Evolutionary conservation across 495 filamentous ascomycete genomes (phyloP).

Genomic region (Parmelia sp.): DNA sequence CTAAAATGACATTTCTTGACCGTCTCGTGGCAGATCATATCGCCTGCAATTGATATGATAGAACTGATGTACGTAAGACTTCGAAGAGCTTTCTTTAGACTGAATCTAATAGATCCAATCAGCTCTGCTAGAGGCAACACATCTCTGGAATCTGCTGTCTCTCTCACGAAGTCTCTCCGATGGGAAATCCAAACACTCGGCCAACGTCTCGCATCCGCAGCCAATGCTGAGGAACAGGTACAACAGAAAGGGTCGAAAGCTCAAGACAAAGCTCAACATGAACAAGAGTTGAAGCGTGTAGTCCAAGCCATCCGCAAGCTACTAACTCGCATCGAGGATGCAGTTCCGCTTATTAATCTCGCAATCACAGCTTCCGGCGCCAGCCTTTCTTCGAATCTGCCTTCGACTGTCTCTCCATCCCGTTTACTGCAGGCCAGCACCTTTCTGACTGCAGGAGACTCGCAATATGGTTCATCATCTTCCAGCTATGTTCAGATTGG

Average conservation of each 20-base stretch:
- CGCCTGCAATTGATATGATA: conserved; percentile 88
- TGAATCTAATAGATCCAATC: conserved; percentile 6
- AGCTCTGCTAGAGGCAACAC: conserved; percentile 93
- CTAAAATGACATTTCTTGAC: not conserved
- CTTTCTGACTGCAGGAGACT: conserved; percentile 82
- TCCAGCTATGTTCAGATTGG: conserved; percentile 72
- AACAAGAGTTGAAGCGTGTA: conserved; percentile 61
- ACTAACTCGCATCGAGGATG: conserved; percentile 77
- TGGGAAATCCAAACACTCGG: conserved; percentile 84
- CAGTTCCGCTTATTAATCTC: conserved; percentile 87
- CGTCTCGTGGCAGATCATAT: conserved; percentile 58
- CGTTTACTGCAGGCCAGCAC: conserved; percentile 89
- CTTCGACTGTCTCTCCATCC: conserved; percentile 81
- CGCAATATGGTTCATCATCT: conserved; percentile 64
- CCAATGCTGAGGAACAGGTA: conserved; percentile 56
- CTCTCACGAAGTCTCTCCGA: conserved; percentile 77
- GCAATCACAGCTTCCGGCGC: conserved; percentile 95
- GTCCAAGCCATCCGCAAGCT: conserved; percentile 70
- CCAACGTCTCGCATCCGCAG: conserved; percentile 63
- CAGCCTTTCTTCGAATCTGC: conserved; percentile 69
- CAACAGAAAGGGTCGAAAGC: conserved; percentile 45
- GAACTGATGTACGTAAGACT: conserved; percentile 65
- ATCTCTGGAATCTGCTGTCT: conserved; percentile 81
- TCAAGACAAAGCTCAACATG: conserved; percentile 42
- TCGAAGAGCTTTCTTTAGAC: conserved; percentile 2